A percentile compares a stretch with the other conserved stretches of the same genome.
Conservation (phyloP, 208 protist genomes). For the Leishmania major region DNA sequence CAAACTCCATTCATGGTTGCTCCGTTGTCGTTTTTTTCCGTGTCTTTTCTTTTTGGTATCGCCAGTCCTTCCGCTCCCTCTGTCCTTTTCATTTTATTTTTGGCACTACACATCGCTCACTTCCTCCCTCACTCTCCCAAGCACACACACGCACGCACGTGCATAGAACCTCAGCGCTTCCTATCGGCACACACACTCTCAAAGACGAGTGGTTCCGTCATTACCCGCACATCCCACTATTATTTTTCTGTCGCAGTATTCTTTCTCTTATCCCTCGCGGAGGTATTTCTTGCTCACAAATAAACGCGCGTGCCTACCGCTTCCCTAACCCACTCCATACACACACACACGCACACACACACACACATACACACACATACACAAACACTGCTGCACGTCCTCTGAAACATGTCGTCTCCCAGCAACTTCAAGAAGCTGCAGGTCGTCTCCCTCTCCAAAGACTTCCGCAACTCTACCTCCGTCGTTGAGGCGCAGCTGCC, state of each 20-base stretch:
- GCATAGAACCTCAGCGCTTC: neutral
- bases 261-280: neutral
- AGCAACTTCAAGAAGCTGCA: constrained; percentile 45
- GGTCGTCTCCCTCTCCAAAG: constrained; percentile 36
- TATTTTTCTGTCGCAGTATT: neutral
- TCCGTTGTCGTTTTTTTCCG: neutral
- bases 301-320: neutral
- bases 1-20: neutral
- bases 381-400: neutral
- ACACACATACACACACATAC: too few relatives aligned
- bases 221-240: neutral
- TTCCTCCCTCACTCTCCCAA: neutral
- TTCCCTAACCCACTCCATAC: neutral
- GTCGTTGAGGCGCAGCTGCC: constrained; percentile 33
- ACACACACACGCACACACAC: neutral
- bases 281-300: constrained; percentile 3
- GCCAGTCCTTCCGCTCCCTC: neutral
- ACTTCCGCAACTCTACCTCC: constrained; percentile 46
- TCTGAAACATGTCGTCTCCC: constrained; percentile 26
- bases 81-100: neutral
- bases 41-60: neutral
- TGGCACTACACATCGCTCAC: neutral
- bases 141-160: neutral
- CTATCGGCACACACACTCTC: neutral
- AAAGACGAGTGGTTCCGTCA: neutral